Percentiles rank a stretch among this genome's conserved stretches.
phyloP scores from a whole-genome alignment of 1,139 yeast genomes.

The Suhomyces maxii region DNA sequence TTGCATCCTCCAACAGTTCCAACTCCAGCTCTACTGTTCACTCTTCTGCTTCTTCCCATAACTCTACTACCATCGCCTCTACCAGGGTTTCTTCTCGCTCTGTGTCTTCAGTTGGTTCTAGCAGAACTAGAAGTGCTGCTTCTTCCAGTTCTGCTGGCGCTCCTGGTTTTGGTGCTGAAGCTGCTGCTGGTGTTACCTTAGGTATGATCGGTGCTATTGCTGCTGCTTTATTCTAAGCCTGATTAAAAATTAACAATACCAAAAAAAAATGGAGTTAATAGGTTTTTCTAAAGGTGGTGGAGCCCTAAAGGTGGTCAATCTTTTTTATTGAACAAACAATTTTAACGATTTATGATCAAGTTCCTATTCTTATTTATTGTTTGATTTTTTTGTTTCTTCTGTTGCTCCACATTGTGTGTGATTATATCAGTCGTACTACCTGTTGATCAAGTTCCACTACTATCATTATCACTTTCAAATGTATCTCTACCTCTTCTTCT shows the following conservation, averaged over 20 bases:
- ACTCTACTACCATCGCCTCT: conserved; percentile 18
- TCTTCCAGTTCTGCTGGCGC: conserved; percentile 22
- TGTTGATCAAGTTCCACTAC: conserved; percentile 7
- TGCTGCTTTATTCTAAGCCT: conserved; percentile 46
- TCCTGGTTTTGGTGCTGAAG: conserved; percentile 31
- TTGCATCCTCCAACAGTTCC: conserved; percentile 38
- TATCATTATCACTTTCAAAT: background rate
- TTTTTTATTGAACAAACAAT: conserved; percentile 5
- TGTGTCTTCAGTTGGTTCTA: conserved; percentile 4
- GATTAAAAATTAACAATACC: background rate
- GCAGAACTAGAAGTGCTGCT: conserved; percentile 17
- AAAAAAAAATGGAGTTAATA: background rate
- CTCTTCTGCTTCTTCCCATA: conserved; percentile 15
- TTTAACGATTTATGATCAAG: conserved; percentile 5
- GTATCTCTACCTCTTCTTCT: background rate
- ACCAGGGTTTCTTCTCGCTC: conserved; percentile 9
- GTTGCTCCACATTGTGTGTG: conserved; percentile 8
- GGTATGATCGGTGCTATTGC: conserved; percentile 53
- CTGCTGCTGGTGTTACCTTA: conserved; percentile 39
- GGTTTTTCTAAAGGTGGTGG: conserved; percentile 5
- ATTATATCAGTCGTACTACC: conserved; percentile 6
- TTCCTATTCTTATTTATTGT: conserved; percentile 7
- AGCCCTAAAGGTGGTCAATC: background rate
- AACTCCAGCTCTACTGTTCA: conserved; percentile 22
- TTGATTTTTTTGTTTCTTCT: conserved; percentile 4